A percentile compares a stretch with the other conserved stretches of the same genome.
phyloP scores from a whole-genome alignment of 805 yeast species.

The Ogataea zsoltii region DNA sequence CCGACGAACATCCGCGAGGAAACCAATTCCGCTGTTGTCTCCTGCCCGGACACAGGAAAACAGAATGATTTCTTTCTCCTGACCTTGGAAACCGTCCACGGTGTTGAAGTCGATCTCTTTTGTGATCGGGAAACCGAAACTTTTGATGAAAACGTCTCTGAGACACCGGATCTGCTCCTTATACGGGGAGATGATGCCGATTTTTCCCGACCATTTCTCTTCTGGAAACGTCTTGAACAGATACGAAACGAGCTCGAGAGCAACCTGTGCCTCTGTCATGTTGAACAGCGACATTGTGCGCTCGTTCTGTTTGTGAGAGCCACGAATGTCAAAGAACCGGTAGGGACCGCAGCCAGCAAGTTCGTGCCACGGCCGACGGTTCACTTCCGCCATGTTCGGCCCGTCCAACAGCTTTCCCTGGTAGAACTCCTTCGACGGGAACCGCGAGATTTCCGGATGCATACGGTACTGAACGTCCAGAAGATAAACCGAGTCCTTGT shows the following conservation, averaged over 20 bases:
- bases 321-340: constrained; percentile 68
- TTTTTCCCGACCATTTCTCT: constrained; percentile 62
- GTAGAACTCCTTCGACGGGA: constrained; percentile 87
- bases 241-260: constrained; percentile 62
- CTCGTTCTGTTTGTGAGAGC: constrained; percentile 63
- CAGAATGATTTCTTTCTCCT: constrained; percentile 90
- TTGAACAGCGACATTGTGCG: constrained; percentile 73
- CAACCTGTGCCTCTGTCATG: constrained; percentile 67
- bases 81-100: constrained; percentile 97
- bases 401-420: constrained; percentile 75
- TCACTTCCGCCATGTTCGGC: constrained; percentile 59
- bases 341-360: constrained; percentile 65
- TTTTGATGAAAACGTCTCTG: constrained; percentile 53
- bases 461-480: constrained; percentile 94
- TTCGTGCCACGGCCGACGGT: constrained; percentile 75
- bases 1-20: constrained; percentile 86
- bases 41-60: constrained; percentile 94
- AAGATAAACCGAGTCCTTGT: constrained; percentile 62
- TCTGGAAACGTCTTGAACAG: constrained; percentile 51
- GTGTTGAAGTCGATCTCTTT: constrained; percentile 85
- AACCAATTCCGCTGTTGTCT: constrained; percentile 74
- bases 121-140: constrained; percentile 63
- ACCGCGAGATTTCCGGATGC: constrained; percentile 89
- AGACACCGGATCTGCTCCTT: constrained; percentile 77
- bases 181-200: constrained; percentile 94